Percentiles rank a stretch among this genome's conserved stretches.
Evolutionary conservation across 768 basidiomycete species (phyloP).

Genomic region (Hypholoma fasciculare): DNA sequence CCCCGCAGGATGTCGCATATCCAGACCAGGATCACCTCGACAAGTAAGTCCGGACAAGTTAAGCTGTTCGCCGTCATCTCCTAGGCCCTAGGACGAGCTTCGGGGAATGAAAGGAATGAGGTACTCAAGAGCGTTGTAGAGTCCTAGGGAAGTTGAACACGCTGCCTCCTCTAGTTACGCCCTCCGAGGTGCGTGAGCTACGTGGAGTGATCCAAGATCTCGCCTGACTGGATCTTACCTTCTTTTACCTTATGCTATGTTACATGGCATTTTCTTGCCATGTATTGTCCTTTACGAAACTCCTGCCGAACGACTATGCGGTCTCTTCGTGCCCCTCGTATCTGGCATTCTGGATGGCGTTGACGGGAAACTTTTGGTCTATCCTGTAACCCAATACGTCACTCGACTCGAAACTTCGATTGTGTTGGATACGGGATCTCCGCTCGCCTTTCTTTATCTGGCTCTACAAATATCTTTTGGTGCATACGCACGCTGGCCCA

Average conservation of each 20-base stretch:
- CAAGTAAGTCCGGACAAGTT: conserved; percentile 6
- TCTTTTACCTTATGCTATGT: conserved; percentile 4
- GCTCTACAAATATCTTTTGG: background rate
- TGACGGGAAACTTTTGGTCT: background rate
- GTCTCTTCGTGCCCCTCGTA: background rate
- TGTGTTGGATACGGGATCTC: background rate
- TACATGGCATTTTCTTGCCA: background rate
- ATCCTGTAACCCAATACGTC: background rate
- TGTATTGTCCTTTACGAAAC: background rate
- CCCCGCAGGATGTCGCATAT: conserved; percentile 19
- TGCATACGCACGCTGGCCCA: background rate
- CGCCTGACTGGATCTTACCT: conserved; percentile 12
- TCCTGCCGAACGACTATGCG: background rate
- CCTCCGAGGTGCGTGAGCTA: conserved; percentile 71
- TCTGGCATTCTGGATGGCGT: background rate
- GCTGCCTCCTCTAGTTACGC: conserved; percentile 90
- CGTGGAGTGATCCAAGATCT: conserved; percentile 25
- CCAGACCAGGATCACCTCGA: conserved; percentile 18
- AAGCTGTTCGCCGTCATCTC: background rate
- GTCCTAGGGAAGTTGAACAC: conserved; percentile 75
- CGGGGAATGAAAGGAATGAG: background rate
- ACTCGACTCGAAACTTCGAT: background rate
- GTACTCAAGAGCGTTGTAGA: conserved; percentile 32
- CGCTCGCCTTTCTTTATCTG: background rate
- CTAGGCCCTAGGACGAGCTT: background rate